These are phyloP conservation scores for Ochetophila trinervis DNA, from an alignment of 306 rosid species.

Conservation along the genomic window DNA sequence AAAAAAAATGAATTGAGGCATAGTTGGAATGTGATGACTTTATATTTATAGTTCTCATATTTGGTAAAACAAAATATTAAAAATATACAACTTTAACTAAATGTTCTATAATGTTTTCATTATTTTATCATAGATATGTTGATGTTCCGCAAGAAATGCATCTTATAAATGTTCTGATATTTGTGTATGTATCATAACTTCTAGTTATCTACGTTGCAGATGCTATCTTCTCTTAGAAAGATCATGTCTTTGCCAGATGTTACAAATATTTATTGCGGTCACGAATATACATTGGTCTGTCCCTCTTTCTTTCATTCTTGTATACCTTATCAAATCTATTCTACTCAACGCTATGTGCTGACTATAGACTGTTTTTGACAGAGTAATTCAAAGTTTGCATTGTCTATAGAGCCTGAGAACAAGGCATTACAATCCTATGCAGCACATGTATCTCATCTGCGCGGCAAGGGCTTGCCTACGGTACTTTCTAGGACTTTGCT, in stretches of 20 bases:
- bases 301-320: constrained; percentile 4
- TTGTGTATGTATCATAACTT: constrained; percentile 11
- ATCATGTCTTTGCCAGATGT: constrained; percentile 69
- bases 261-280: constrained; percentile 81
- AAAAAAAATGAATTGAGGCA: too few relatives aligned
- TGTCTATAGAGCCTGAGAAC: constrained; percentile 80
- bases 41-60: too few relatives aligned
- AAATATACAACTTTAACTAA: too few relatives aligned
- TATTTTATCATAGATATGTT: too few relatives aligned
- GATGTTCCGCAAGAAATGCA: background rate
- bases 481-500: constrained; percentile 36
- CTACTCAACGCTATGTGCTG: constrained; percentile 14
- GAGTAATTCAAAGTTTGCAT: constrained; percentile 85
- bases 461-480: constrained; percentile 84
- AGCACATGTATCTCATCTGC: constrained; percentile 59
- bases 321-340: constrained; percentile 18
- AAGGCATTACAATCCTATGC: constrained; percentile 83
- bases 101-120: too few relatives aligned
- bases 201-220: constrained; percentile 46
- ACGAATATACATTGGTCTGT: constrained; percentile 82
- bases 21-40: too few relatives aligned
- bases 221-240: constrained; percentile 74
- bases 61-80: too few relatives aligned
- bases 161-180: background rate
- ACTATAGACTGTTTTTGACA: constrained; percentile 39